These are phyloP conservation scores for Stephanodiscus triporus DNA, from an alignment of 108 stramenopile species.

Conservation along the genomic window DNA sequence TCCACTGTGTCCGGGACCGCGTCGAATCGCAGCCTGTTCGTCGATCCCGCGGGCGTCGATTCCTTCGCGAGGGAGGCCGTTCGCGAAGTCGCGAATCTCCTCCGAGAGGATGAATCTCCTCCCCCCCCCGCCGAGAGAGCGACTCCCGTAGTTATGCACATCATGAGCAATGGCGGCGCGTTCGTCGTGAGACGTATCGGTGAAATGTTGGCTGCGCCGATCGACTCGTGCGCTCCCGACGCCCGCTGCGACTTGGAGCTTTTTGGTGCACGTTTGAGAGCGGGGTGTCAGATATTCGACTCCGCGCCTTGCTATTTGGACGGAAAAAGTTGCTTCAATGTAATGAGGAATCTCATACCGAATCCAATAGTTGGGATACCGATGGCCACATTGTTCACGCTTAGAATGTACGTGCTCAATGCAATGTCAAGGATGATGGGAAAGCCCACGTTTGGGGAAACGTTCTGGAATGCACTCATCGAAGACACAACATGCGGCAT, in stretches of 20 bases:
- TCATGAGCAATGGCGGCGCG: conserved; percentile 2
- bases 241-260: conserved; percentile 1
- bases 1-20: conserved; percentile 4
- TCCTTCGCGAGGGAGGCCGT: not conserved
- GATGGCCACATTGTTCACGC: not conserved
- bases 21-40: not conserved
- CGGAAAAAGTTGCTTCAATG: not conserved
- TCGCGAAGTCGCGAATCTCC: not conserved
- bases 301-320: conserved; percentile 5
- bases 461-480: conserved; percentile 21
- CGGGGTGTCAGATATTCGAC: conserved; percentile 2
- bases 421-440: not conserved
- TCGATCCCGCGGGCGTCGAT: not conserved
- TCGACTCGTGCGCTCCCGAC: too few species aligned
- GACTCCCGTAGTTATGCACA: not conserved
- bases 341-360: not conserved
- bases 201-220: not conserved
- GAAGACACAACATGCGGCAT: not conserved
- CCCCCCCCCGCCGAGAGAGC: not conserved
- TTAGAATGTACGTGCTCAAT: not conserved
- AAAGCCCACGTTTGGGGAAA: conserved; percentile 1
- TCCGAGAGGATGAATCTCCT: not conserved
- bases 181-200: not conserved
- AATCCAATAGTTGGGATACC: not conserved
- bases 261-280: not conserved